phyloP scores from a whole-genome alignment of 2,329 filamentous ascomycete species.

The Phaeosphaeria sp. region DNA sequence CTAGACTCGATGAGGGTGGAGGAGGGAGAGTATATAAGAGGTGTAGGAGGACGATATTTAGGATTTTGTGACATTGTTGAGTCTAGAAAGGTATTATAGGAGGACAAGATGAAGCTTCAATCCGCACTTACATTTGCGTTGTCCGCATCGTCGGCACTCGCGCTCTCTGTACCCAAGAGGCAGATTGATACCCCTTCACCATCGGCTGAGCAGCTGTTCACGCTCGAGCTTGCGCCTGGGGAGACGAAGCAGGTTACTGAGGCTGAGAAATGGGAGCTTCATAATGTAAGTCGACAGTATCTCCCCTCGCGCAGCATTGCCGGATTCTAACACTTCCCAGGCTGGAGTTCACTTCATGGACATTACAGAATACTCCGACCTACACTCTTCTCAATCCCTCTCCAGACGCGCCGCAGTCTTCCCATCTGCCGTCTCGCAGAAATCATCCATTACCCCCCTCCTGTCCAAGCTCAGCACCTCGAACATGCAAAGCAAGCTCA shows the following conservation, averaged over 20 bases:
- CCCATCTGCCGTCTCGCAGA: slow-evolving; percentile 19
- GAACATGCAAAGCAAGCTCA: slow-evolving; percentile 26
- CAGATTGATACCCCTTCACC: not conserved
- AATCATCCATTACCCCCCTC: slow-evolving; percentile 19
- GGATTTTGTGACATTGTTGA: not conserved
- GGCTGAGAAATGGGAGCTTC: slow-evolving; percentile 20
- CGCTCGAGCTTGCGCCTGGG: slow-evolving; percentile 20
- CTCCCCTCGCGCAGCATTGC: not conserved
- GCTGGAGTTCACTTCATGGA: slow-evolving; percentile 32
- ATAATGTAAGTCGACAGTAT: slow-evolving; percentile 8
- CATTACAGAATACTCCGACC: slow-evolving; percentile 27
- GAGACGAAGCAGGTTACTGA: slow-evolving; percentile 21
- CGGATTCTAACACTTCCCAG: slow-evolving; percentile 33
- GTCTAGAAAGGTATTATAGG: not conserved
- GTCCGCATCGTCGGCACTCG: slow-evolving; percentile 10
- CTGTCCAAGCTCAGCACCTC: slow-evolving; percentile 23
- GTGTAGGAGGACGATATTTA: not conserved
- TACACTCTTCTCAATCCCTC: slow-evolving; percentile 10
- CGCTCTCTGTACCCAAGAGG: slow-evolving; percentile 6
- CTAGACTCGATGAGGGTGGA: too few relatives aligned
- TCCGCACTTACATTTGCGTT: slow-evolving; percentile 10
- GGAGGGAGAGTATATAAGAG: not conserved
- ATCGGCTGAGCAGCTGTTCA: slow-evolving; percentile 13
- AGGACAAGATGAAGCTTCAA: slow-evolving; percentile 12
- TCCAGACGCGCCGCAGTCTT: slow-evolving; percentile 16